Conservation (phyloP, 2,329 filamentous ascomycete species). For the Aspergillus sp. region DNA sequence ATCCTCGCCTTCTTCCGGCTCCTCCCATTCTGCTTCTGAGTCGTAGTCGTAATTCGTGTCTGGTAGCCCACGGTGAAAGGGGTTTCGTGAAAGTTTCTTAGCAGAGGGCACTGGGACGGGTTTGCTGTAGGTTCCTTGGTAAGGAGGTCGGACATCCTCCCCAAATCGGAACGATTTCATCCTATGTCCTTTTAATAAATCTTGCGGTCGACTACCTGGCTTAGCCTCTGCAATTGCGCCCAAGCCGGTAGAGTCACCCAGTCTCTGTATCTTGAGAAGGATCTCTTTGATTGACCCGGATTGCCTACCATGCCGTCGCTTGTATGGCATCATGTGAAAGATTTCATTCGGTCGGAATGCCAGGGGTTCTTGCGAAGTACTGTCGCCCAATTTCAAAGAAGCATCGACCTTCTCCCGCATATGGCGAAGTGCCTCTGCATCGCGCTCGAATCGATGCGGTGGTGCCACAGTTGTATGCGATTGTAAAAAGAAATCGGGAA, state of each 20-base stretch:
- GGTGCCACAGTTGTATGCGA: constrained; percentile 67
- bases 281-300: constrained; percentile 53
- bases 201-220: constrained; percentile 25
- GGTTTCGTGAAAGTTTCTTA: constrained; percentile 49
- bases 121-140: constrained; percentile 58
- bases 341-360: constrained; percentile 30
- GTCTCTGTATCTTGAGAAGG: constrained; percentile 51
- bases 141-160: constrained; percentile 61
- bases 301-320: constrained; percentile 26
- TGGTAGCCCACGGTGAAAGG: constrained; percentile 46
- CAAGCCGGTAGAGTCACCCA: constrained; percentile 27
- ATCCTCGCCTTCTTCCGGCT: constrained; percentile 69
- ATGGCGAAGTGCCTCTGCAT: constrained; percentile 54
- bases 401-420: constrained; percentile 46
- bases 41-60: constrained; percentile 63
- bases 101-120: constrained; percentile 35
- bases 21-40: constrained; percentile 62
- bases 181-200: constrained; percentile 44
- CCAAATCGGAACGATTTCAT: constrained; percentile 57
- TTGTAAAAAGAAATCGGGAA: constrained; percentile 77
- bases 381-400: constrained; percentile 16
- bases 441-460: constrained; percentile 50
- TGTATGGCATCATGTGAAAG: constrained; percentile 36
- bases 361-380: constrained; percentile 6
- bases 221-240: constrained; percentile 11